These are phyloP conservation scores for Neurospora sp. DNA, from an alignment of 495 filamentous ascomycete genomes.

Conservation along the genomic window DNA sequence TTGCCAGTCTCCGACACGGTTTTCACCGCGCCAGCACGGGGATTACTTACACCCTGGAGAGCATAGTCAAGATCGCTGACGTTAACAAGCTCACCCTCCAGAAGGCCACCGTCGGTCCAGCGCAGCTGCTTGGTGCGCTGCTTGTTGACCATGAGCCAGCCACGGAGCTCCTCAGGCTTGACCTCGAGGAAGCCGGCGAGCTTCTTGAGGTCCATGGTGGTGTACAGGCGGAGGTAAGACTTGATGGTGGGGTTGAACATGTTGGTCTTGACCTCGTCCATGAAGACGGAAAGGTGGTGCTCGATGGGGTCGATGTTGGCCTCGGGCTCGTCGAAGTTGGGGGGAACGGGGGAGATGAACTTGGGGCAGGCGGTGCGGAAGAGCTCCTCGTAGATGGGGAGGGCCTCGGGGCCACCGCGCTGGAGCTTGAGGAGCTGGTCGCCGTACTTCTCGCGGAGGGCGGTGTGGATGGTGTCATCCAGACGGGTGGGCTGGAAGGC, in stretches of 20 bases:
- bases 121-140: conserved; percentile 92
- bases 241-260: conserved; percentile 92
- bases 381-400: conserved; percentile 93
- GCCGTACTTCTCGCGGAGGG: conserved; percentile 95
- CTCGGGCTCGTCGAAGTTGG: conserved; percentile 91
- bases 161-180: conserved; percentile 80
- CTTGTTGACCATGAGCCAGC: conserved; percentile 92
- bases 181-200: conserved; percentile 94
- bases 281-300: conserved; percentile 94
- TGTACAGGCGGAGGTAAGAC: conserved; percentile 98
- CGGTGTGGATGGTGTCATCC: conserved; percentile 98
- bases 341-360: conserved; percentile 95
- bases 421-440: conserved; percentile 94
- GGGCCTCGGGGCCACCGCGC: conserved; percentile 85
- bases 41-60: conserved; percentile 67
- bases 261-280: conserved; percentile 98
- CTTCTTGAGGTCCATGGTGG: conserved; percentile 98
- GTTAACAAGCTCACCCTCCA: conserved; percentile 87
- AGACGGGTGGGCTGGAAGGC: conserved; percentile 93
- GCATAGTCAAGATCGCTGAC: conserved; percentile 94
- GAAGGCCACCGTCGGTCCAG: conserved; percentile 80
- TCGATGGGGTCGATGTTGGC: conserved; percentile 94
- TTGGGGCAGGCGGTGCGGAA: conserved; percentile 95
- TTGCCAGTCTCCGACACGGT: background rate
- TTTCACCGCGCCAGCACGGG: background rate